A percentile compares a stretch with the other conserved stretches of the same genome.
phyloP scores from a whole-genome alignment of 2,329 filamentous ascomycete genomes.

The Neocatenulostroma microsporum region DNA sequence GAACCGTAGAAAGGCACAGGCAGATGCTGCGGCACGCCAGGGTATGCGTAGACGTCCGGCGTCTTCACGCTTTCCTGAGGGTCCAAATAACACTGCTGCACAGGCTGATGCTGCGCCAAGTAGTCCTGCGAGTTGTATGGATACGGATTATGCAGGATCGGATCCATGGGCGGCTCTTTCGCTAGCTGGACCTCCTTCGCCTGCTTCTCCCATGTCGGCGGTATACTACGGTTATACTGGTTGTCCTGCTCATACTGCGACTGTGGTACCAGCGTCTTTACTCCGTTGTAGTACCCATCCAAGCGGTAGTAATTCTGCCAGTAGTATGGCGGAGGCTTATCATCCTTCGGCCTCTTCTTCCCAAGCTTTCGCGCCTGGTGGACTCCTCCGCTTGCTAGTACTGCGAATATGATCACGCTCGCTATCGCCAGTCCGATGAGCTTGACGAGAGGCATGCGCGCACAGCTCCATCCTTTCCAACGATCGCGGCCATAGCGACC shows the following conservation, averaged over 20 bases:
- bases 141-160: constrained; percentile 40
- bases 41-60: constrained; percentile 60
- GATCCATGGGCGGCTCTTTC: constrained; percentile 28
- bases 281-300: constrained; percentile 42
- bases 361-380: constrained; percentile 6
- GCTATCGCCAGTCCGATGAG: constrained; percentile 35
- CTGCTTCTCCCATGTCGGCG: constrained; percentile 26
- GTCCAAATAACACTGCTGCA: constrained; percentile 58
- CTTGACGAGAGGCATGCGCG: constrained; percentile 34
- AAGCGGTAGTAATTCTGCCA: constrained; percentile 41
- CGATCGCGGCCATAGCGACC: no score
- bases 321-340: constrained; percentile 32
- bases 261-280: constrained; percentile 38
- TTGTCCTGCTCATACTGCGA: constrained; percentile 40
- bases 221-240: constrained; percentile 34
- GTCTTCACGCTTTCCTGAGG: constrained; percentile 47
- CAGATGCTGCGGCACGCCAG: constrained; percentile 44
- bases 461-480: constrained; percentile 15
- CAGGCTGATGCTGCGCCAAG: constrained; percentile 43
- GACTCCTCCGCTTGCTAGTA: constrained; percentile 35
- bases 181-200: constrained; percentile 14
- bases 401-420: constrained; percentile 31
- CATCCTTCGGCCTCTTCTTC: constrained; percentile 23
- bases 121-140: constrained; percentile 36
- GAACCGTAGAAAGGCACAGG: constrained; percentile 43